Percentiles rank a stretch among this genome's conserved stretches.
These are phyloP conservation scores for Colletotrichum orbiculare DNA, from an alignment of 2,329 filamentous ascomycete species.

Conservation along the genomic window DNA sequence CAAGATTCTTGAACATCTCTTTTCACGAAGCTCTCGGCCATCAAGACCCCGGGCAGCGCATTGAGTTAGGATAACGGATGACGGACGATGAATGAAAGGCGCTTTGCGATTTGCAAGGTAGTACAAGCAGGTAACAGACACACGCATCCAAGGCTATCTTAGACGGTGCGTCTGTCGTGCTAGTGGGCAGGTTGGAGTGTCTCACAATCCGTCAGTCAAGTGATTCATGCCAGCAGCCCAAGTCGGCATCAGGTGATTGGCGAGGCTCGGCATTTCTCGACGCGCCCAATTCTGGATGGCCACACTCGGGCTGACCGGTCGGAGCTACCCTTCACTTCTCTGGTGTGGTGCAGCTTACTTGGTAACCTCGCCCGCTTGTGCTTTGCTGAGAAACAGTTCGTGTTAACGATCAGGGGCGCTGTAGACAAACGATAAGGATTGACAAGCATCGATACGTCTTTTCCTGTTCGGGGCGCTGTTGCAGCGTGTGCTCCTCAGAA, in stretches of 20 bases:
- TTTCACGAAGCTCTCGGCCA: no score
- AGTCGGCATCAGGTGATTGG: slow-evolving; percentile 36
- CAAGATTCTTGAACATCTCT: no score
- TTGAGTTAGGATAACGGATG: no score
- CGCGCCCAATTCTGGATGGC: slow-evolving; percentile 20
- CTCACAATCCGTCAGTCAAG: slow-evolving; percentile 38
- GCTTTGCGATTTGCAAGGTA: neutral
- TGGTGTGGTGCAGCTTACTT: neutral
- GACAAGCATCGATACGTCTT: slow-evolving; percentile 15
- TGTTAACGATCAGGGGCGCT: neutral
- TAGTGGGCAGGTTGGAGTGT: slow-evolving; percentile 31
- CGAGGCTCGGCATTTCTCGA: slow-evolving; percentile 34
- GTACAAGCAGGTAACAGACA: neutral
- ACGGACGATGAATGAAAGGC: no score
- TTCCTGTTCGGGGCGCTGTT: slow-evolving; percentile 13
- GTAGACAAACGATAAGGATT: slow-evolving; percentile 19
- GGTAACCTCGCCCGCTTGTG: slow-evolving; percentile 1
- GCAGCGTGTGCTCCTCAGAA: slow-evolving; percentile 34
- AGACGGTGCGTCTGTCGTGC: slow-evolving; percentile 22
- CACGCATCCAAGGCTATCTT: slow-evolving; percentile 7
- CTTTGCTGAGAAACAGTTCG: neutral
- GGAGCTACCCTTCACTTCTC: slow-evolving; percentile 19
- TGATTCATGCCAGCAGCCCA: slow-evolving; percentile 36
- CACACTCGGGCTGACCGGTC: slow-evolving; percentile 14
- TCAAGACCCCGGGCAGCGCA: no score